Percentiles rank a stretch among this genome's conserved stretches.
Conservation (phyloP, 257 asterid species). For the Nicotiana knightiana region DNA sequence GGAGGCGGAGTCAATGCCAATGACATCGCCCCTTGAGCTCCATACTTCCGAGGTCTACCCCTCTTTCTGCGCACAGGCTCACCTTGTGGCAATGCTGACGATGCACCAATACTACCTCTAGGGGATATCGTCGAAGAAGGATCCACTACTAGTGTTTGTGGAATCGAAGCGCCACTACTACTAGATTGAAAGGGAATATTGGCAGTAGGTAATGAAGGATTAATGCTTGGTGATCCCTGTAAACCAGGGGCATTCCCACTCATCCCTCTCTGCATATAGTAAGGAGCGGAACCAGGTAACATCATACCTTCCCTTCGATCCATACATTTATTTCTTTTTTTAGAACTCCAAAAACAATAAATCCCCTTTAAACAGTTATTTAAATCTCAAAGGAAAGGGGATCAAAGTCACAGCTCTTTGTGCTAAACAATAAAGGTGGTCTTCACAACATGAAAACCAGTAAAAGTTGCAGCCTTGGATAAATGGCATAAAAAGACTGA, state of each 20-base stretch:
- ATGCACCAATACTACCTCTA: conserved; percentile 44
- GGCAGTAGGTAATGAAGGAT: conserved; percentile 40
- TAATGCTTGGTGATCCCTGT: conserved; percentile 41
- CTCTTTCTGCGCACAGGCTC: conserved; percentile 71
- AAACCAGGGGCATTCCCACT: conserved; percentile 20
- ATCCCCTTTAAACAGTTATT: not conserved
- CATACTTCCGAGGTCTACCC: conserved; percentile 83
- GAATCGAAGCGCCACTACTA: conserved; percentile 37
- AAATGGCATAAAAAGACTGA: not conserved
- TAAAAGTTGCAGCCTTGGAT: conserved; percentile 3
- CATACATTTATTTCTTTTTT: conserved; percentile 29
- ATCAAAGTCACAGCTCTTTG: conserved; percentile 1
- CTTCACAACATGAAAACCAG: not conserved
- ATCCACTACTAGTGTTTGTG: conserved; percentile 46
- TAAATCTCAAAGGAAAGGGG: not conserved
- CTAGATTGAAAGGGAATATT: conserved; percentile 46
- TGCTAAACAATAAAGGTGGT: not conserved
- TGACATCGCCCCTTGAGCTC: conserved; percentile 50
- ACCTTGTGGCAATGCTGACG: conserved; percentile 44
- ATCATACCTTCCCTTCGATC: conserved; percentile 43
- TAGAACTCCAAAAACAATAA: not conserved
- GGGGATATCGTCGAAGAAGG: conserved; percentile 48
- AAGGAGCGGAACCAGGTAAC: conserved; percentile 39
- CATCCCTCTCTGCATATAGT: conserved; percentile 37
- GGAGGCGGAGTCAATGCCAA: conserved; percentile 41